These are phyloP conservation scores for Pyricularia grisea DNA, from an alignment of 2,329 filamentous ascomycete species.

Conservation along the genomic window DNA sequence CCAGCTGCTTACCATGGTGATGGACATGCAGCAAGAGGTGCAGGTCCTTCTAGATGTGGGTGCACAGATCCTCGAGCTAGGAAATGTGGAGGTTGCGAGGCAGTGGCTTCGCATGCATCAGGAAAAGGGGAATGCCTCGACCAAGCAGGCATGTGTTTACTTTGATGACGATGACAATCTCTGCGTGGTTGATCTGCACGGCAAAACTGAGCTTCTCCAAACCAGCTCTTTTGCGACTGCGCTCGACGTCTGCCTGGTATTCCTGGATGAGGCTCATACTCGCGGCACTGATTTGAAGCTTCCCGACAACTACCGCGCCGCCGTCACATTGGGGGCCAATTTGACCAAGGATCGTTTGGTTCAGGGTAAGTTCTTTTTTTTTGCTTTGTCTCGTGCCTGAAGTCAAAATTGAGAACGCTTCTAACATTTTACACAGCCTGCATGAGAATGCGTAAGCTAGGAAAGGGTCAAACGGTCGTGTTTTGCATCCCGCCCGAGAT, in stretches of 20 bases:
- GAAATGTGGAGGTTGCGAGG: conserved; percentile 43
- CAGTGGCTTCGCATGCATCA: conserved; percentile 37
- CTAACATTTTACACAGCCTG: conserved; percentile 36
- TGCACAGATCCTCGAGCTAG: conserved; percentile 57
- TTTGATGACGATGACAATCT: conserved; percentile 47
- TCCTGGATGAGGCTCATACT: conserved; percentile 62
- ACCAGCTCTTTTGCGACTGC: conserved; percentile 49
- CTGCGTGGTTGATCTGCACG: conserved; percentile 39
- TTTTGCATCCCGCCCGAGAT: conserved; percentile 55
- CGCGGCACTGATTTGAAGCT: conserved; percentile 60
- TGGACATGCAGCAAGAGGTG: conserved; percentile 24
- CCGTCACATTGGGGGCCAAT: conserved; percentile 55
- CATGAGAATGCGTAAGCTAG: conserved; percentile 64
- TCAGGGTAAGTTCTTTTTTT: conserved; percentile 39
- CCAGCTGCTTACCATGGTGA: conserved; percentile 34
- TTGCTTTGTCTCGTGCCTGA: too few species aligned
- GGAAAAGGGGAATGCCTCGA: neutral
- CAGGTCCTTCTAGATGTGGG: conserved; percentile 63
- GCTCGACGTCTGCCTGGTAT: conserved; percentile 52
- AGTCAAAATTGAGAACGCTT: neutral
- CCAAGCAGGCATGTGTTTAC: conserved; percentile 42
- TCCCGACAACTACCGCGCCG: conserved; percentile 48
- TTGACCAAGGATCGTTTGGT: conserved; percentile 61
- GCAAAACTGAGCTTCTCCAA: conserved; percentile 36
- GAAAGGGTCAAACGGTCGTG: conserved; percentile 53